These are phyloP conservation scores for Myrmaecium sp. DNA, from an alignment of 2,329 filamentous ascomycete genomes.

Conservation along the genomic window DNA sequence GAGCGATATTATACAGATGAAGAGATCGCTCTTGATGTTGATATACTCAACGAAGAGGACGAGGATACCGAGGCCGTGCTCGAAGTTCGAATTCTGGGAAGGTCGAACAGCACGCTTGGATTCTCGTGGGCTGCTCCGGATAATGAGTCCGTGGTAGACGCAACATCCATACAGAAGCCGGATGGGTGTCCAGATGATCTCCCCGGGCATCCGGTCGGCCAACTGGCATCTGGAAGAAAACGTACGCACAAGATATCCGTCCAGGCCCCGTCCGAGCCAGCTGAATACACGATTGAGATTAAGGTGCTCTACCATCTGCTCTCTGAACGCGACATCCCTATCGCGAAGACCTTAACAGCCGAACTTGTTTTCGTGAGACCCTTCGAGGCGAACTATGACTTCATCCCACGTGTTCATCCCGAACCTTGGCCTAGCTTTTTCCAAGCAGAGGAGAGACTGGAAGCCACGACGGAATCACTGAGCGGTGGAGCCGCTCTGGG, in stretches of 20 bases:
- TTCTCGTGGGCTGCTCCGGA: constrained; percentile 29
- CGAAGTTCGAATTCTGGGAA: constrained; percentile 49
- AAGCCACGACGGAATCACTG: constrained; percentile 18
- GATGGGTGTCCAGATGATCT: constrained; percentile 12
- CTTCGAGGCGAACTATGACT: constrained; percentile 84
- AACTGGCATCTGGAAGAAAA: constrained; percentile 14
- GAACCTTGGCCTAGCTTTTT: constrained; percentile 84
- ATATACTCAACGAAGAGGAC: constrained; percentile 68
- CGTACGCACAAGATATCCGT: constrained; percentile 21
- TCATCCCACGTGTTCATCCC: constrained; percentile 60
- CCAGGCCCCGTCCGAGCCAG: constrained; percentile 23
- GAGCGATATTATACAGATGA: constrained; percentile 80
- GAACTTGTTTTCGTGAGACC: constrained; percentile 61
- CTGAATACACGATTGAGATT: constrained; percentile 52
- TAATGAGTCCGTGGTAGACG: constrained; percentile 4
- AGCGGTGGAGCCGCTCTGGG: constrained; percentile 14
- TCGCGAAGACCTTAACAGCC: constrained; percentile 54
- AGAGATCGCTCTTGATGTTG: constrained; percentile 47
- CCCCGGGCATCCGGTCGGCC: constrained; percentile 20
- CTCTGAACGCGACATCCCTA: constrained; percentile 63
- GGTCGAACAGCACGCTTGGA: constrained; percentile 27
- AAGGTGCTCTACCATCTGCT: constrained; percentile 62
- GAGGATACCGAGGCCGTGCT: constrained; percentile 57
- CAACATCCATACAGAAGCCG: constrained; percentile 15
- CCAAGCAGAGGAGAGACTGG: constrained; percentile 39